phyloP scores from a whole-genome alignment of 139 green algal genomes.

The Diplosphaera chodatii region DNA sequence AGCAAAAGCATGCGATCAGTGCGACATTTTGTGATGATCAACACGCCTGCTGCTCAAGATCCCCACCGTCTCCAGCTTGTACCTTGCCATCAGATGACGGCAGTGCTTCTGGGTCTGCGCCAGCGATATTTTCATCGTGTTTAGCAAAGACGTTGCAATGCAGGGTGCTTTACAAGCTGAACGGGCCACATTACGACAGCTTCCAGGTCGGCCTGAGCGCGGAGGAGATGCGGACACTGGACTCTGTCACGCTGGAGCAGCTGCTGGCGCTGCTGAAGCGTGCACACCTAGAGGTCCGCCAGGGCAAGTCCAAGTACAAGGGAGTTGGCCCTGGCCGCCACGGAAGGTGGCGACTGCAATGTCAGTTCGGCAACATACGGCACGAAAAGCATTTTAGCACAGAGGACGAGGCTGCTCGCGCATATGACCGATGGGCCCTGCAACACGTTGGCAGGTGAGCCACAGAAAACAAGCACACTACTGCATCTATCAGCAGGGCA shows the following conservation, averaged over 20 bases:
- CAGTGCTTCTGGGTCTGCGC: too few relatives aligned
- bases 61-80: neutral
- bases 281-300: neutral
- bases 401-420: neutral
- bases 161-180: neutral
- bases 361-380: too few relatives aligned
- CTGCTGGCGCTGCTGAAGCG: neutral
- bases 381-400: neutral
- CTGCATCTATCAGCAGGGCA: too few relatives aligned
- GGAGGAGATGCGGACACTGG: neutral
- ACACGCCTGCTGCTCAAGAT: too few relatives aligned
- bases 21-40: neutral
- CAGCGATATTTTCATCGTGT: too few relatives aligned
- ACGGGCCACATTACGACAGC: neutral
- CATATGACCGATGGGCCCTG: neutral
- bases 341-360: too few relatives aligned
- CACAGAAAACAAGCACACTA: too few relatives aligned
- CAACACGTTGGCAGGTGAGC: neutral
- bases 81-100: too few relatives aligned
- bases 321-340: neutral
- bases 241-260: neutral
- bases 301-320: neutral
- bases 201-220: neutral
- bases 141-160: too few relatives aligned
- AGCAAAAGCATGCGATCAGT: neutral